Evolutionary conservation across 331 rosid genomes (phyloP), one percentile per base, ranked within the genome.

Genomic region (Phaseolus coccineus): DNA sequence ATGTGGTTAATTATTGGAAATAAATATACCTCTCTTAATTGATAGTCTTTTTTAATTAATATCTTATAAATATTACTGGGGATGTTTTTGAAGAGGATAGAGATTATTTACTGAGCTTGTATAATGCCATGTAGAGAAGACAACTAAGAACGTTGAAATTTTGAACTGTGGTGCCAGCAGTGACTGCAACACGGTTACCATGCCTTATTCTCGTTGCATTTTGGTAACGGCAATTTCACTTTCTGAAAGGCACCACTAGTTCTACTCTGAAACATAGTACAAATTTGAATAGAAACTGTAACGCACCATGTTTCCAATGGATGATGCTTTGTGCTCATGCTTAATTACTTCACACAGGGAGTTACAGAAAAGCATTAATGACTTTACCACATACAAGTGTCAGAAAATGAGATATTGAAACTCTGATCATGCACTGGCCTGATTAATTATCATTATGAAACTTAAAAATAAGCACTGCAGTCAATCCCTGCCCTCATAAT

Each of bases 321-420:
- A 8, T 31, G 42, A 40, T 8, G 16, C 3, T 46, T 14, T 4
- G 52, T 51, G 6, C 35, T 16, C 31, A 25, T 8, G 47, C 12
- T 16, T 40, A 67, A 67, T 42, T 39, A 67, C 3, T 11, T 46
- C 48, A 42, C 19, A n/a, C 6, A 5, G 0, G 42, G 77, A 67
- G 76, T 66, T 67, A 74, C 15, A 22, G 27, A 9, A 27, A 37
- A 33, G 37, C 66, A 66, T 59, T 56, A 44, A 55, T 65, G 58
- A 55, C 4, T 28, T 53, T 7, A 19, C 28, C 57, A 19, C 8
- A 15, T 31, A 31, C 44, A 62, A 31, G 11, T 55, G 15, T 25
- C 13, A 22, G 47, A 40, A 55, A 80, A 24, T n/a, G 24, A 31
- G 55, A 51, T 15, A n/a, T 40, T 47, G 6, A 24, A 5, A 4